Evolutionary conservation across 2,329 filamentous ascomycete species (phyloP), one percentile per base, ranked within the genome.

Genomic region (Camillea tinctor): DNA sequence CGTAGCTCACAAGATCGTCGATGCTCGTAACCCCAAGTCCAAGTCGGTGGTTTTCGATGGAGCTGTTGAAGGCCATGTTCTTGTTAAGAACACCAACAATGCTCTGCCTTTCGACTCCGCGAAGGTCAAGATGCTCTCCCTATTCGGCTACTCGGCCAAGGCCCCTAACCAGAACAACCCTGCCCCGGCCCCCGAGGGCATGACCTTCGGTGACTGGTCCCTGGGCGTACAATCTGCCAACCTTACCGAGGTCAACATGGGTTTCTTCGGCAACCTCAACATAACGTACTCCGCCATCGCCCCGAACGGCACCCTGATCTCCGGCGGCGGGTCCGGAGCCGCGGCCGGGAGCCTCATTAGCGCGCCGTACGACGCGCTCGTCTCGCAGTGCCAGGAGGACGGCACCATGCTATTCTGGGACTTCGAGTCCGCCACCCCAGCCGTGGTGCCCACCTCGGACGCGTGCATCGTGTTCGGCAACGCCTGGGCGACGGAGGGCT

Each of bases 401-500:
- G 75, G 73, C 51, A 80, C 80, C 0, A 70, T 71, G 1, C 65
- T 83, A 0, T 75, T 74, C 63, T 81, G 76, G 72, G 80, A 83
- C 66, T 77, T 80, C 58, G 66, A 69, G 4, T 74, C 72, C 0
- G 66, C 62, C 1, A 67, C 73, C 7, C 77, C 79, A 0, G 51
- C 69, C 1, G 75, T 80, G 3, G 70, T 76, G 50, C 64, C 69
- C 17, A 72, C 40, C 5, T 71, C 76, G 7, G 78, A 90, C 69
- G 75, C 89, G 17, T 90, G 88, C 55, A 68, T 83, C 2, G 79
- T 82, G 0, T 77, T 83, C 63, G 77, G 82, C 65, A 86, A 85
- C 68, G 76, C 72, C 44, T 86, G 88, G 73, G 81, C 84, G 1
- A 84, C 86, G 0, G 88, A 91, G 72, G 88, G 87, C 1, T 86